Evolutionary conservation across 257 asterid species (phyloP).

Genomic region (Solanum peruvianum): DNA sequence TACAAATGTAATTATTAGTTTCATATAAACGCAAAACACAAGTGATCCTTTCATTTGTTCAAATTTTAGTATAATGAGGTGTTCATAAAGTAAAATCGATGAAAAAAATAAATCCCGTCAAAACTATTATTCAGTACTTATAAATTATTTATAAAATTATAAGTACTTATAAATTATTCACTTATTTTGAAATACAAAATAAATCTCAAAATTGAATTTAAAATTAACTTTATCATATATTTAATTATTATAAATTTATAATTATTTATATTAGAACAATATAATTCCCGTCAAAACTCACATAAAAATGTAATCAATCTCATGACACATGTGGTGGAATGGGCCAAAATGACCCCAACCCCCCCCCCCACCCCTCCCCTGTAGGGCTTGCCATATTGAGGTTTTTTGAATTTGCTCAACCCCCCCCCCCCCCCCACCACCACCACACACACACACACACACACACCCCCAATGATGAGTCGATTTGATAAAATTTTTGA

Average conservation of each 20-base stretch:
- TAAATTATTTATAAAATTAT: too few relatives aligned
- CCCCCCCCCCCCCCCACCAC: too few relatives aligned
- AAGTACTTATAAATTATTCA: too few relatives aligned
- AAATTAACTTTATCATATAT: background rate
- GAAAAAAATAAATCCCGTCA: too few relatives aligned
- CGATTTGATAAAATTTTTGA: background rate
- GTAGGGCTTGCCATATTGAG: background rate
- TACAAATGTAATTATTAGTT: background rate
- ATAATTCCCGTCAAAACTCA: background rate
- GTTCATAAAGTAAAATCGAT: background rate
- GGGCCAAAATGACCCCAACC: too few relatives aligned
- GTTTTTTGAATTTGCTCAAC: background rate
- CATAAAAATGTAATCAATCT: too few relatives aligned
- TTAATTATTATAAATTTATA: too few relatives aligned
- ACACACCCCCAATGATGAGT: background rate
- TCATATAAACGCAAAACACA: background rate
- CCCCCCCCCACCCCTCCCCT: too few relatives aligned
- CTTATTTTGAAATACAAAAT: too few relatives aligned
- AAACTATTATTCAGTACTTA: too few relatives aligned
- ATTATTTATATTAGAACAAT: background rate
- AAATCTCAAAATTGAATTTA: background rate
- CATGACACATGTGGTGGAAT: too few relatives aligned
- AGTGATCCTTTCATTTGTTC: background rate
- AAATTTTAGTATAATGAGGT: background rate
- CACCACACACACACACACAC: too few relatives aligned